Percentiles rank a stretch among this genome's conserved stretches.
Evolutionary conservation across 495 filamentous ascomycete genomes (phyloP).

Genomic region (Chaetomium fimeti): DNA sequence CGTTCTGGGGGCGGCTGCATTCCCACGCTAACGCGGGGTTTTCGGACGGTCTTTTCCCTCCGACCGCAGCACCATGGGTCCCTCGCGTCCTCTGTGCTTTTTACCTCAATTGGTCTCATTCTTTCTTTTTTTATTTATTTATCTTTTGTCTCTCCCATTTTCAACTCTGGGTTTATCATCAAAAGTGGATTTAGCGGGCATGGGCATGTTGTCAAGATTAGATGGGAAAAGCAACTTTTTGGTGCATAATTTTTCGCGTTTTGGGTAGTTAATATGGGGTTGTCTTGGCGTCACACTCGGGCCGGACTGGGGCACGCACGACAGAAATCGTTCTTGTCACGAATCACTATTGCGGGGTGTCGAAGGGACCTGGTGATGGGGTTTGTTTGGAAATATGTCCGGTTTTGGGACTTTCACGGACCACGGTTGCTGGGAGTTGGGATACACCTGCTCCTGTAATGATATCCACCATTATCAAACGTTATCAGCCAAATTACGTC

Average conservation of each 20-base stretch:
- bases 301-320: not conserved
- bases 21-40: conserved; percentile 8
- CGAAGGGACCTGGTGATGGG: not conserved
- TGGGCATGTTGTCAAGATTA: conserved; percentile 17
- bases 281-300: conserved; percentile 10
- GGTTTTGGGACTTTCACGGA: not conserved
- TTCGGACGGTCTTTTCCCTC: not conserved
- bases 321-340: conserved; percentile 2
- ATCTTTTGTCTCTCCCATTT: not conserved
- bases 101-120: not conserved
- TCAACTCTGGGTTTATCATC: conserved; percentile 9
- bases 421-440: not conserved
- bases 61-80: not conserved
- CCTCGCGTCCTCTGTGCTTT: not conserved
- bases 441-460: not conserved
- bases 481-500: not conserved
- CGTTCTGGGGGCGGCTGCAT: conserved; percentile 7
- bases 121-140: conserved; percentile 1
- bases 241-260: conserved; percentile 5
- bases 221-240: conserved; percentile 21
- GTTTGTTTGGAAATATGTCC: conserved; percentile 7
- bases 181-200: conserved; percentile 22
- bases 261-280: not conserved
- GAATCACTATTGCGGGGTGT: not conserved
- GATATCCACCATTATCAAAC: conserved; percentile 8